Base-by-base conservation (phyloP, 2,329 filamentous ascomycete species). In the Aspergillus sp. region DNA sequence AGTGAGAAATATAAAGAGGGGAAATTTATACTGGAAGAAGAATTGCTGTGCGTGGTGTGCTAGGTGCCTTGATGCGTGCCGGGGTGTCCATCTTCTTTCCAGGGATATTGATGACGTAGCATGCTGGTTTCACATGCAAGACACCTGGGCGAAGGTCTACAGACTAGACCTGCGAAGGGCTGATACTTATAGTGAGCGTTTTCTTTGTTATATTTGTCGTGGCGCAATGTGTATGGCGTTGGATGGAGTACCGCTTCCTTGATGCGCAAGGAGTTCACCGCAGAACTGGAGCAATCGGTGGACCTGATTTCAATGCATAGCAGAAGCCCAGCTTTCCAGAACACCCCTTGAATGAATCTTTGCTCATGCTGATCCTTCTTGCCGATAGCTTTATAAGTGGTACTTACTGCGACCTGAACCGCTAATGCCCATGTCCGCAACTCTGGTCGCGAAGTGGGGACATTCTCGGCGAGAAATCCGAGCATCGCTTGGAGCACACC, bases 1-100 rank as follows among this genome's bases (percentile, higher is more conserved):
- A 88, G 84, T 65, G 94, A 99, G 84, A 96, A 96, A 80, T 99
- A 99, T 80, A 99, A 99, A 82, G 95, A 99, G 83, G 93, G 92
- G 58, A 99, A 98, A 80, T 98, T 90, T 75, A 99, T 99, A 62
- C 83, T 99, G 59, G 94, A 98, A 81, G 91, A 90, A 32, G 93
- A 96, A 80, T 79, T 97, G 65, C 83, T 98, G 41, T 94, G 90
- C 77, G 88, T 87, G 67, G 92, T 97, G 62, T 85, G 81, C 70
- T 88, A 75, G 63, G 56, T 19, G 32, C 38, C 15, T 27, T 48
- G 32, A n/a, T 57, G n/a, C 13, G 15, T 51, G 17, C 23, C 36
- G 15, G 39, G 23, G 23, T 41, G 36, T 25, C 23, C 47, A 25
- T 25, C 23, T 44, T 27, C 8, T 44, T 21, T 44, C 17, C 21